Evolutionary conservation across 2,329 filamentous ascomycete genomes (phyloP).

Genomic region (Hymenotorrendiella dingleyae): DNA sequence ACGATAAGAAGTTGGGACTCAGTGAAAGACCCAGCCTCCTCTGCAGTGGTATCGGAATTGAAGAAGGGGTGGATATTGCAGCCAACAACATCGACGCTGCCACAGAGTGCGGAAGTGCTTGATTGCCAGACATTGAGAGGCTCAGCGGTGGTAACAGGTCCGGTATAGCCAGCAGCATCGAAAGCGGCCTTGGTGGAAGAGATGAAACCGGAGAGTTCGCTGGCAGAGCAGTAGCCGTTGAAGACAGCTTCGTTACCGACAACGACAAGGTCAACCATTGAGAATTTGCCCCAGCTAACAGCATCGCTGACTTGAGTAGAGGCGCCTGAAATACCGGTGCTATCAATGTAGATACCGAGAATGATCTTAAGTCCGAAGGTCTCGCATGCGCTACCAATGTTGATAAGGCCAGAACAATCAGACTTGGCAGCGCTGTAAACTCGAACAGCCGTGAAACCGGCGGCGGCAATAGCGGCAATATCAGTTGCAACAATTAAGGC

Average conservation of each 20-base stretch:
- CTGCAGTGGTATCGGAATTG: constrained; percentile 62
- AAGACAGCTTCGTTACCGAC: constrained; percentile 90
- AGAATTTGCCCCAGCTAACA: constrained; percentile 66
- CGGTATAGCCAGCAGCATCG: constrained; percentile 59
- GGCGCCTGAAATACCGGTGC: constrained; percentile 52
- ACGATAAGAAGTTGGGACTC: constrained; percentile 66
- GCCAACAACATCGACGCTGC: constrained; percentile 69
- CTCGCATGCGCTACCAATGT: constrained; percentile 64
- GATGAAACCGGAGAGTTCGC: constrained; percentile 67
- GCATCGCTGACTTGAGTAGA: constrained; percentile 65
- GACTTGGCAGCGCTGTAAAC: constrained; percentile 88
- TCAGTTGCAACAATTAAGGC: constrained; percentile 52
- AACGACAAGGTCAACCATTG: constrained; percentile 69
- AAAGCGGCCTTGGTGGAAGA: constrained; percentile 58
- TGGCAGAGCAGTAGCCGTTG: constrained; percentile 60
- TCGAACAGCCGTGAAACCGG: constrained; percentile 67
- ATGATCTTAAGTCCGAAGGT: constrained; percentile 70
- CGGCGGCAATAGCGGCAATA: constrained; percentile 53
- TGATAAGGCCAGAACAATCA: constrained; percentile 79
- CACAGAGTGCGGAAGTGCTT: constrained; percentile 59
- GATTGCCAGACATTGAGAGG: constrained; percentile 71
- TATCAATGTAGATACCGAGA: constrained; percentile 79
- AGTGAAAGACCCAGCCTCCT: constrained; percentile 71
- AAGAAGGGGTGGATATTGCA: constrained; percentile 95
- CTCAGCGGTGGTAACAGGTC: constrained; percentile 79